Percentiles rank a stretch among this genome's conserved stretches.
Conservation (phyloP, 352 stramenopile genomes). For the Stramenopiles sp. region DNA sequence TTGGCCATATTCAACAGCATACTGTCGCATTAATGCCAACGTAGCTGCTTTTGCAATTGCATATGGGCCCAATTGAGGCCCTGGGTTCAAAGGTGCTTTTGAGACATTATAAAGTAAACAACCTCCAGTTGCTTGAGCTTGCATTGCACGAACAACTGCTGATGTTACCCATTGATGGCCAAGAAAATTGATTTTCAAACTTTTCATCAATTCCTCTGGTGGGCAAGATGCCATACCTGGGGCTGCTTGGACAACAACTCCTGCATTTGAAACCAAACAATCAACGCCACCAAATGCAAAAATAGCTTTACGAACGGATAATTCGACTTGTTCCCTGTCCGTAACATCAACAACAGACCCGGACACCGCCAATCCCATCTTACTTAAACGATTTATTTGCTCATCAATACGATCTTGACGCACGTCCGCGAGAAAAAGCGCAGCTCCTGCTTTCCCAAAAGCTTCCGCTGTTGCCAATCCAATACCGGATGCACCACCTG, state of each 20-base stretch:
- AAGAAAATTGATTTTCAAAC: slow-evolving; percentile 1
- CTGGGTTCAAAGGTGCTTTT: not conserved
- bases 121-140: not conserved
- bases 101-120: not conserved
- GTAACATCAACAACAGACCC: not conserved
- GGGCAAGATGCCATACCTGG: not conserved
- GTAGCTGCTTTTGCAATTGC: not conserved
- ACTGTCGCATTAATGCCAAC: not conserved
- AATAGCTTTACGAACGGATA: not conserved
- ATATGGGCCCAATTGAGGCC: not conserved
- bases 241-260: not conserved
- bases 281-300: not conserved
- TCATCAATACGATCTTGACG: not conserved
- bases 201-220: not conserved
- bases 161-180: not conserved
- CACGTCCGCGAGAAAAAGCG: not conserved
- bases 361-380: not conserved
- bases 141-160: not conserved
- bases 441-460: not conserved
- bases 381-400: not conserved
- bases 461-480: not conserved
- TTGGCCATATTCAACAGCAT: not conserved
- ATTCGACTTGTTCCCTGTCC: not conserved
- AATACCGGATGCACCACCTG: not conserved
- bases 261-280: not conserved